Evolutionary conservation across 2,329 filamentous ascomycete species (phyloP), one percentile per base, ranked within the genome.

Genomic region (Elsinoe fawcettii): DNA sequence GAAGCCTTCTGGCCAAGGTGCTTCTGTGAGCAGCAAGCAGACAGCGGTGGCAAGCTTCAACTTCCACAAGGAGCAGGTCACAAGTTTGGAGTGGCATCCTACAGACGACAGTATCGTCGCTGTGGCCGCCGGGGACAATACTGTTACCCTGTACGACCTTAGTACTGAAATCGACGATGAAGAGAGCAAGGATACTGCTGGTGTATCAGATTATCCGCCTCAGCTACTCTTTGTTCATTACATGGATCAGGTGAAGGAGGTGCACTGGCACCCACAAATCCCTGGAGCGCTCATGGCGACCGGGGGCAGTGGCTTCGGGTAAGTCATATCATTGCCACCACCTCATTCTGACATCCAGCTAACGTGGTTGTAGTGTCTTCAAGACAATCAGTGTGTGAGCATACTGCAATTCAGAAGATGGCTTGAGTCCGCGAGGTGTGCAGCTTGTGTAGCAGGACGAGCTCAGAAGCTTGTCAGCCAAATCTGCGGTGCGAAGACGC

Each of bases 221-320:
- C 93, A 99, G 73, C 74, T 99, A 65, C 77, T 99, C 62, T 99
- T 99, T 72, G 90, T 96, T 67, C 93, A 99, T 74, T 96, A 95
- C 70, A 90, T 95, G 77, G 87, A 95, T 66, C 85, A 89, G 65
- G 90, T 90, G 58, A 97, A 96, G 81, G 93, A 99, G 74, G 76
- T 91, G 36, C 93, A 99, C 75, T 99, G 93, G 92, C 92, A 97
- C 75, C 88, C 87, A 32, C 93, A 99, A 76, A 96, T 97, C 69
- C 88, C 90, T 0, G 93, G 93, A 27, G 85, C 84, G 32, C 75
- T 97, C 60, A 85, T 97, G 74, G 90, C 90, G 1, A 99, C 93
- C 0, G 93, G 93, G 8, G 87, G 90, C 67, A 85, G 85, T 72
- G 84, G 84, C 54, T 96, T 99, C 73, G 80, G 81, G 78, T 80